Percentiles rank a stretch among this genome's conserved stretches.
Evolutionary conservation across 2,329 filamentous ascomycete genomes (phyloP).

Genomic region (Ilyonectria robusta): DNA sequence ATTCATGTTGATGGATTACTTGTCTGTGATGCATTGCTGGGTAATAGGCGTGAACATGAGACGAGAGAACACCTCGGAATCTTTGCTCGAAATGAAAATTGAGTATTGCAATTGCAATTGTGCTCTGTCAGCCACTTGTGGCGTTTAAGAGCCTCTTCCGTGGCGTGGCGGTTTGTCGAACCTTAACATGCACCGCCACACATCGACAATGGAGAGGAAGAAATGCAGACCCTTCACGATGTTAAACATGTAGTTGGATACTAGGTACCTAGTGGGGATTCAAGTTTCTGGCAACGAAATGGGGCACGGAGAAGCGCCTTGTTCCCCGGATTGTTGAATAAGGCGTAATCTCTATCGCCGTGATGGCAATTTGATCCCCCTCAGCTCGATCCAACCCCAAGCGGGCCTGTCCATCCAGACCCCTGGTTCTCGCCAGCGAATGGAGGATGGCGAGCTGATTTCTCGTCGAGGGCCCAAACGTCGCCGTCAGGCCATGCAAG

Average conservation of each 20-base stretch:
- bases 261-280: neutral
- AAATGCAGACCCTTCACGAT: neutral
- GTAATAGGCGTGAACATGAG: neutral
- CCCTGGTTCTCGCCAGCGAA: conserved; percentile 5
- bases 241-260: neutral
- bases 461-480: neutral
- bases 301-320: neutral
- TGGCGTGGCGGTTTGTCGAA: neutral
- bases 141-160: neutral
- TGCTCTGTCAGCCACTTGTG: neutral
- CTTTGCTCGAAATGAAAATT: neutral
- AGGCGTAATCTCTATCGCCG: conserved; percentile 5
- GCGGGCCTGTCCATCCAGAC: neutral
- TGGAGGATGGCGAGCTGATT: neutral
- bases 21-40: neutral
- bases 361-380: neutral
- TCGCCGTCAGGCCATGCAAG: conserved; percentile 16
- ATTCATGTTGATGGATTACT: neutral
- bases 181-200: neutral
- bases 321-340: neutral
- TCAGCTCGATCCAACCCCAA: neutral
- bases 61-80: neutral
- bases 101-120: neutral
- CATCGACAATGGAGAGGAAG: neutral
- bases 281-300: neutral